Evolutionary conservation across 352 stramenopile species (phyloP).

Genomic region (Hyaloperonospora brassicae): DNA sequence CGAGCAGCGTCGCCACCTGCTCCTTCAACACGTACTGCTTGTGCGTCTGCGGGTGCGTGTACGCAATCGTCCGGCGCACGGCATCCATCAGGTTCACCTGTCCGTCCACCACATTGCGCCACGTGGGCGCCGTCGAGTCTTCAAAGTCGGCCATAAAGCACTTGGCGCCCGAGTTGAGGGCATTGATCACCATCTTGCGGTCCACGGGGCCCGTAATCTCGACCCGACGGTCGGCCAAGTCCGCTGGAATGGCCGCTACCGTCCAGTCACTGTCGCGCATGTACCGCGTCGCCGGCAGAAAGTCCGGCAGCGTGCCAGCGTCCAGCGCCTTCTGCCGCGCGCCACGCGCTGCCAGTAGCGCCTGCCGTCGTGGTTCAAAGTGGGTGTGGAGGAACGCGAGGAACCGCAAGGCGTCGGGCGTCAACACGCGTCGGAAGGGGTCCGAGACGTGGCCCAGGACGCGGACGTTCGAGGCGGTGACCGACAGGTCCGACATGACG

Average conservation of each 20-base stretch:
- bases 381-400: slow-evolving; percentile 84
- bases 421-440: slow-evolving; percentile 78
- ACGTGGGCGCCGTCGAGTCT: slow-evolving; percentile 90
- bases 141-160: slow-evolving; percentile 97
- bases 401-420: slow-evolving; percentile 87
- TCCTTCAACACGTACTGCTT: slow-evolving; percentile 77
- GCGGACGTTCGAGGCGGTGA: slow-evolving; percentile 62
- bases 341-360: slow-evolving; percentile 42
- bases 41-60: slow-evolving; percentile 51
- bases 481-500: slow-evolving; percentile 41
- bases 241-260: slow-evolving; percentile 67
- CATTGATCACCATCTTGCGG: slow-evolving; percentile 97
- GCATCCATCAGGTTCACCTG: slow-evolving; percentile 91
- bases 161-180: slow-evolving; percentile 90
- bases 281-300: slow-evolving; percentile 78
- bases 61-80: slow-evolving; percentile 86
- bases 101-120: slow-evolving; percentile 89
- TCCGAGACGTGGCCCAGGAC: slow-evolving; percentile 79
- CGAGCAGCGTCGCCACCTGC: slow-evolving; percentile 83
- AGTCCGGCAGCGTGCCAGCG: slow-evolving; percentile 80
- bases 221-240: slow-evolving; percentile 88
- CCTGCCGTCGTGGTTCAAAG: slow-evolving; percentile 65
- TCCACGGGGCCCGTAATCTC: slow-evolving; percentile 94
- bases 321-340: slow-evolving; percentile 77
- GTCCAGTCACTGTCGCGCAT: slow-evolving; percentile 76